A percentile compares a stretch with the other conserved stretches of the same genome.
Evolutionary conservation across 2,329 filamentous ascomycete genomes (phyloP).

Genomic region (Aspergillus versicolor): DNA sequence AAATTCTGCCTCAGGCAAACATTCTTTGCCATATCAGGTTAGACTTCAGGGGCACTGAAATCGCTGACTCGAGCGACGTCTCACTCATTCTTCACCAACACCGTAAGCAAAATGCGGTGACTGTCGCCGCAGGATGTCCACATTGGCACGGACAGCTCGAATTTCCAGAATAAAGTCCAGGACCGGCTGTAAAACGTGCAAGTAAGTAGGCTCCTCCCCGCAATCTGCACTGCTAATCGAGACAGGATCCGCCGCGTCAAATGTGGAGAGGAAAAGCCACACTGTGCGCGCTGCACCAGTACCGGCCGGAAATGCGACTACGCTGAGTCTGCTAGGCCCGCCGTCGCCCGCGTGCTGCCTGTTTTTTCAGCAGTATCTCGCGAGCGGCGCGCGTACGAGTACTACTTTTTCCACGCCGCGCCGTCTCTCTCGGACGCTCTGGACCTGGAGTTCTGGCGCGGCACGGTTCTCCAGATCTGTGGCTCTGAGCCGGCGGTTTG

Average conservation of each 20-base stretch:
- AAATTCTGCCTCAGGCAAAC: too few species aligned
- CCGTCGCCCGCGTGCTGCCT: not conserved
- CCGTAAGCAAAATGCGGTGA: too few species aligned
- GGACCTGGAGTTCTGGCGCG: conserved; percentile 23
- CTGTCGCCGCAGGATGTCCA: too few species aligned
- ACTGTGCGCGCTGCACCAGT: conserved; percentile 6
- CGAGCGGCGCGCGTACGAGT: conserved; percentile 27
- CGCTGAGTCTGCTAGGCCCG: not conserved
- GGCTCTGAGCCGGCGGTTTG: conserved; percentile 25
- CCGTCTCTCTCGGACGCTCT: conserved; percentile 16
- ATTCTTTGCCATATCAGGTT: too few species aligned
- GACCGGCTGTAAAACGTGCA: too few species aligned
- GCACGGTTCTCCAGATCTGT: conserved; percentile 20
- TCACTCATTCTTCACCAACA: too few species aligned
- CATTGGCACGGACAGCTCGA: too few species aligned
- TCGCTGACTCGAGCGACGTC: too few species aligned
- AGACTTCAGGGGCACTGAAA: too few species aligned
- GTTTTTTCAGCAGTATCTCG: conserved; percentile 6
- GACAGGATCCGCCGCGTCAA: conserved; percentile 22
- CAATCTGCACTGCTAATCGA: conserved; percentile 17
- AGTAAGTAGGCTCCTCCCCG: too few species aligned
- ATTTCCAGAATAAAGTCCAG: too few species aligned
- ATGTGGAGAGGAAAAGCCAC: conserved; percentile 27
- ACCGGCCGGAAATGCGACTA: too few species aligned
- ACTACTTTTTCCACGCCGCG: conserved; percentile 22